Evolutionary conservation across 2,329 filamentous ascomycete genomes (phyloP).

Genomic region (Cadophora gregata): DNA sequence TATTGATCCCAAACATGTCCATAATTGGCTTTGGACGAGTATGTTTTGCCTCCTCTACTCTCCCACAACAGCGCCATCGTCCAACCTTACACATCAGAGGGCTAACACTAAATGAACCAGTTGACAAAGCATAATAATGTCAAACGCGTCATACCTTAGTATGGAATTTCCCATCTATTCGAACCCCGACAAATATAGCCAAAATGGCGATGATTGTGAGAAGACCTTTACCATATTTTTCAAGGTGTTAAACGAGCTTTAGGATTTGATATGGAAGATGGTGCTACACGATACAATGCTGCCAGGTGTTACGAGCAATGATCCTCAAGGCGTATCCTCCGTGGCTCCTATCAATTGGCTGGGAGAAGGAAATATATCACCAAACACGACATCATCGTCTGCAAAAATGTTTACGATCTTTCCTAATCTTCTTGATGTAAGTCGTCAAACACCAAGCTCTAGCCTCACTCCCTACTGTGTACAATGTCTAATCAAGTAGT

Average conservation of each 20-base stretch:
- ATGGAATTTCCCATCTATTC: background rate
- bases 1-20: too few relatives aligned
- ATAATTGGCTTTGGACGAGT: too few relatives aligned
- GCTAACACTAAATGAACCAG: too few relatives aligned
- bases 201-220: background rate
- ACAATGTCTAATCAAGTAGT: background rate
- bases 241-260: background rate
- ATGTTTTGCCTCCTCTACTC: too few relatives aligned
- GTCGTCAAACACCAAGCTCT: background rate
- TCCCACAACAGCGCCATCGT: too few relatives aligned
- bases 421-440: background rate
- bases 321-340: background rate
- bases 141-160: too few relatives aligned
- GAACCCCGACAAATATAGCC: background rate
- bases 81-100: too few relatives aligned
- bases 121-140: too few relatives aligned
- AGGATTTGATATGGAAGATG: background rate
- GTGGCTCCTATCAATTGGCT: background rate
- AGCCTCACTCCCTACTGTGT: background rate
- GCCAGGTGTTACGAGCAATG: background rate
- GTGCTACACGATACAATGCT: background rate
- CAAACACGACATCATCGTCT: background rate
- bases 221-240: background rate
- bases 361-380: background rate
- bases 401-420: background rate